These are phyloP conservation scores for Hippophae gyantsensis DNA, from an alignment of 306 rosid genomes.

Conservation along the genomic window DNA sequence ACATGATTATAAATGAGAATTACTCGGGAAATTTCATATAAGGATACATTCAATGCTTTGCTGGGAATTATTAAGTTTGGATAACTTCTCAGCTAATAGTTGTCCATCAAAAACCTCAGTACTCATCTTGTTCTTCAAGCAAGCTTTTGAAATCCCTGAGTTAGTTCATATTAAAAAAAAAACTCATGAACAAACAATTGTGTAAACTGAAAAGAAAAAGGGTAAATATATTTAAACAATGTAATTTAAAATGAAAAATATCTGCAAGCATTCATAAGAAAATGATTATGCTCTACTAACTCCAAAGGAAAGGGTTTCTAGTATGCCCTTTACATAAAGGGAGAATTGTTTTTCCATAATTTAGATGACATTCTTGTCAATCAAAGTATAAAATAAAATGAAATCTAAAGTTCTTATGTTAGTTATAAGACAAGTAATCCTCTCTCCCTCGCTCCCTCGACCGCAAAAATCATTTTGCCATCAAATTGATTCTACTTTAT, in stretches of 20 bases:
- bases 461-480: too few relatives aligned
- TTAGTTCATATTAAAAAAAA: background rate
- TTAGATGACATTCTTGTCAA: too few relatives aligned
- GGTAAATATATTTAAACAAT: background rate
- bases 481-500: too few relatives aligned
- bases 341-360: too few relatives aligned
- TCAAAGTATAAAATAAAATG: too few relatives aligned
- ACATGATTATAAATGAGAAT: conserved; percentile 11
- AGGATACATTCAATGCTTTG: conserved; percentile 94
- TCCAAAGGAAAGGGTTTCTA: too few relatives aligned
- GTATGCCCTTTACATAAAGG: too few relatives aligned
- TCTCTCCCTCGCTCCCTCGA: too few relatives aligned
- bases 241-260: background rate
- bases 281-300: too few relatives aligned
- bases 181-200: background rate
- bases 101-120: conserved; percentile 52
- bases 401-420: too few relatives aligned
- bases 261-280: background rate
- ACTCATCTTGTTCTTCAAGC: conserved; percentile 40
- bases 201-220: background rate
- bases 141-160: conserved; percentile 24
- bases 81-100: conserved; percentile 56
- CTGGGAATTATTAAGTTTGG: conserved; percentile 77
- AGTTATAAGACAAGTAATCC: too few relatives aligned
- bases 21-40: conserved; percentile 2